A percentile compares a stretch with the other conserved stretches of the same genome.
phyloP scores from a whole-genome alignment of 2,329 filamentous ascomycete genomes.

The Falciphora oryzae region DNA sequence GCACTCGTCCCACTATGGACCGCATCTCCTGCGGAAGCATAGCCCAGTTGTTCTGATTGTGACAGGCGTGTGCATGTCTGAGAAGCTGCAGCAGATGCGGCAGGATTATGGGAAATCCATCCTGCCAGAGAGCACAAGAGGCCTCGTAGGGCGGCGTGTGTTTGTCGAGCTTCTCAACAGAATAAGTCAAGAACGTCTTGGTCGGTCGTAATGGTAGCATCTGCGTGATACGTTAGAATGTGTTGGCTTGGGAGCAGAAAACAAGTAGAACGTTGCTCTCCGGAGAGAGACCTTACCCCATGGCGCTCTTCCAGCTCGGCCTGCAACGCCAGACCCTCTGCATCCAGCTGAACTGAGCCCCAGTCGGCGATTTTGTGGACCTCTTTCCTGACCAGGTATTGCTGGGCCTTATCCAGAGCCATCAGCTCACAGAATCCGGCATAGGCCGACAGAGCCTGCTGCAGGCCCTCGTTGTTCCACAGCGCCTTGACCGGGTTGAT shows the following conservation, averaged over 20 bases:
- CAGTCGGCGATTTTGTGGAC: conserved; percentile 78
- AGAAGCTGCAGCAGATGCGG: conserved; percentile 80
- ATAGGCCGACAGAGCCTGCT: conserved; percentile 66
- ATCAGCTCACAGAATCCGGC: conserved; percentile 73
- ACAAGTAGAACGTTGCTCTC: conserved; percentile 7
- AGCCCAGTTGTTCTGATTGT: conserved; percentile 80
- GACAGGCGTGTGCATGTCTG: conserved; percentile 83
- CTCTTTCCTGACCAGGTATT: conserved; percentile 63
- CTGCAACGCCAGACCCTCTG: conserved; percentile 74
- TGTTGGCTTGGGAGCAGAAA: background rate
- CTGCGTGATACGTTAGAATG: conserved; percentile 27
- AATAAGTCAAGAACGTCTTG: conserved; percentile 87
- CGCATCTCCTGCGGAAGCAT: conserved; percentile 71
- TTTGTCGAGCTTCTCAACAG: conserved; percentile 81
- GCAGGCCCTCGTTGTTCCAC: conserved; percentile 70
- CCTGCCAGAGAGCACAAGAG: conserved; percentile 77
- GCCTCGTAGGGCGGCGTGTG: conserved; percentile 66
- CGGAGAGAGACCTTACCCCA: conserved; percentile 39
- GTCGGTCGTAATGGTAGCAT: conserved; percentile 76
- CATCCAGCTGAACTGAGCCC: conserved; percentile 70
- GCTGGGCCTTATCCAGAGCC: conserved; percentile 72
- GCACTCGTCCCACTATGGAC: conserved; percentile 69
- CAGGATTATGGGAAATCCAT: conserved; percentile 75
- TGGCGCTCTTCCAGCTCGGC: conserved; percentile 70
- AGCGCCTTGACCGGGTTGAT: conserved; percentile 73